Evolutionary conservation across 2,329 filamentous ascomycete genomes (phyloP), one percentile per base, ranked within the genome.

Genomic region (Hymenoscyphus fructigenus): DNA sequence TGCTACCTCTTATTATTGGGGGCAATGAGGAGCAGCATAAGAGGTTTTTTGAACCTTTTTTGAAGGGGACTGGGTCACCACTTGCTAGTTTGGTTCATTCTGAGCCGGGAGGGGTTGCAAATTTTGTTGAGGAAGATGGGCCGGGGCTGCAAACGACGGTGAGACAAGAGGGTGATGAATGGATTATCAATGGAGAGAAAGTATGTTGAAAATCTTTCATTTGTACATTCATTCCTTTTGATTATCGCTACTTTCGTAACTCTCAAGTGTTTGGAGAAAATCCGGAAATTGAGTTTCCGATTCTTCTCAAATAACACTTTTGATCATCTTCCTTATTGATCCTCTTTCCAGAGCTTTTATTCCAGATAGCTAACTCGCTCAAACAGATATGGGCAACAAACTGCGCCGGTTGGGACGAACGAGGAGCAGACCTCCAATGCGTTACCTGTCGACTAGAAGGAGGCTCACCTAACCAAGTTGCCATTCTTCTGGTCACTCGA

Each of bases 151-250:
- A 78, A 57, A 85, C 82, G 1, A 83, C 80, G 1, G 83, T 82
- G 0, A 71, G 74, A 17, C 67, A 70, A 4, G 80, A 83, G 15
- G 81, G 80, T 0, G 78, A 83, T 44, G 76, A 80, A 57, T 85
- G 80, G 79, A 70, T 84, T 4, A 68, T 85, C 26, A 80, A 80
- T 67, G 83, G 83, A 3, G 83, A 85, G 68, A 84, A 85, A 78
- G 78, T 79, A 36, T 2, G 59, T 26, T 20, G 5, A 47, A 9
- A 29, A 5, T 5, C 2, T 20, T 10, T 15, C n/a, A 10, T 47
- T 23, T 10, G n/a, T 20, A 29, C 28, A 29, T 3, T 29, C 28
- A 29, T 29, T 29, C 28, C 28, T 29, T 29, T 29, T 29, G 28
- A 5, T 29, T 29, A 29, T 29, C 28, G 28, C 5, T 29, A 5